A percentile compares a stretch with the other conserved stretches of the same genome.
Conservation (phyloP, 2,329 filamentous ascomycete species). For the Colletotrichum noveboracense region DNA sequence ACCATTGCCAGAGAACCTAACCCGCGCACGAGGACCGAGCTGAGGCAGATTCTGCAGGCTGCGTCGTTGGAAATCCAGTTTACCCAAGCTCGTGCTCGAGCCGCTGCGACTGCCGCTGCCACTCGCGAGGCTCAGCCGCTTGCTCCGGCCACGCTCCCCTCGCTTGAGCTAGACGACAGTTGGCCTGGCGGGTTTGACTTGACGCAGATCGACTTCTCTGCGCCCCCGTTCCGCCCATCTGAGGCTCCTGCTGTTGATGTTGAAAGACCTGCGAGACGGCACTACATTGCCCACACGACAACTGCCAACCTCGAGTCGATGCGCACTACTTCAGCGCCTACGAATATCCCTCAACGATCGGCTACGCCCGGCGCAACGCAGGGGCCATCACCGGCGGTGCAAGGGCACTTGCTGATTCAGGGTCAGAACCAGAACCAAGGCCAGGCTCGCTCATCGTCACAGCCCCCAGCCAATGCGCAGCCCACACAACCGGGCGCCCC, state of each 20-base stretch:
- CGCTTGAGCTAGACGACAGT: background rate
- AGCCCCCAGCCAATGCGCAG: background rate
- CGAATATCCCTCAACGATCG: background rate
- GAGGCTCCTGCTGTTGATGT: background rate
- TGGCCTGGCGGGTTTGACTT: background rate
- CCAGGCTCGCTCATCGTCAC: background rate
- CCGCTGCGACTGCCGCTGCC: constrained; percentile 28
- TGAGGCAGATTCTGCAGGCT: constrained; percentile 54
- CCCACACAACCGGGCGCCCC: constrained; percentile 12
- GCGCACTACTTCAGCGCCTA: background rate
- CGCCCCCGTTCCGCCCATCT: background rate
- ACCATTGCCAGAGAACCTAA: constrained; percentile 58
- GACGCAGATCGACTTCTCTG: background rate
- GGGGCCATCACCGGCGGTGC: background rate
- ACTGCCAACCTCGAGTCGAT: background rate
- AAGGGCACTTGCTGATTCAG: constrained; percentile 15
- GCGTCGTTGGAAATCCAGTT: constrained; percentile 52
- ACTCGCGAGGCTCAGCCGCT: constrained; percentile 25
- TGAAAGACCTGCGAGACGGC: background rate
- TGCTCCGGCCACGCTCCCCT: background rate
- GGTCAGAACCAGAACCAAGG: background rate
- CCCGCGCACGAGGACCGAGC: constrained; percentile 50
- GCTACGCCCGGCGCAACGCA: background rate
- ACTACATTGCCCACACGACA: background rate
- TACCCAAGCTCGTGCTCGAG: constrained; percentile 39